These are phyloP conservation scores for Colletotrichum sp. DNA, from an alignment of 2,329 filamentous ascomycete species.

Conservation along the genomic window DNA sequence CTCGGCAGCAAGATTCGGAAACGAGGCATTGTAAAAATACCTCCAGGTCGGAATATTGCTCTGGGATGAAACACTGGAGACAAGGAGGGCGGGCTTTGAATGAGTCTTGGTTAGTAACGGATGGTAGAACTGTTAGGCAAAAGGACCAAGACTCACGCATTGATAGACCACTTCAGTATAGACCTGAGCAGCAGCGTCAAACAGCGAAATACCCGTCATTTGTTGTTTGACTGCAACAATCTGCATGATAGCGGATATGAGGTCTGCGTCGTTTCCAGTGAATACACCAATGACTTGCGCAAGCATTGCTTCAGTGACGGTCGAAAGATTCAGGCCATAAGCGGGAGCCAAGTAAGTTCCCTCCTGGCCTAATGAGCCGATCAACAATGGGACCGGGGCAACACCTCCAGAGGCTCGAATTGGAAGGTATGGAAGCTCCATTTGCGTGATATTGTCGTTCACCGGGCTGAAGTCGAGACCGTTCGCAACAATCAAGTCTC, in stretches of 20 bases:
- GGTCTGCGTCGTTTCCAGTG: not conserved
- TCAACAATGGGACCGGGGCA: not conserved
- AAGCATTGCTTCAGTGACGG: not conserved
- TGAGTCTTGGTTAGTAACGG: not conserved
- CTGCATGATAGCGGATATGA: not conserved
- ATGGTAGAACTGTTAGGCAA: not conserved
- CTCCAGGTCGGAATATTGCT: constrained; percentile 4
- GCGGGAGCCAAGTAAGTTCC: not conserved
- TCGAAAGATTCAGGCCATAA: not conserved
- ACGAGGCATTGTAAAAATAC: constrained; percentile 12
- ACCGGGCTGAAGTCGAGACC: not conserved
- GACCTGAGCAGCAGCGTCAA: not conserved
- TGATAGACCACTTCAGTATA: not conserved
- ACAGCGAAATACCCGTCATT: not conserved
- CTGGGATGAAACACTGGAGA: not conserved
- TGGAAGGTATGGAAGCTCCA: not conserved
- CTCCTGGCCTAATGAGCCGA: not conserved
- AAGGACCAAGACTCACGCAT: not conserved
- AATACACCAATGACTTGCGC: not conserved
- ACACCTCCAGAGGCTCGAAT: not conserved
- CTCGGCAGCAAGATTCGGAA: not conserved
- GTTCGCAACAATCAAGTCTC: not conserved
- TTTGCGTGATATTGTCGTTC: constrained; percentile 2
- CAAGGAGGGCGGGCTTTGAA: not conserved
- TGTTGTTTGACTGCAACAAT: not conserved